Evolutionary conservation across 805 yeast species (phyloP).

Genomic region (Ogataea zsoltii): DNA sequence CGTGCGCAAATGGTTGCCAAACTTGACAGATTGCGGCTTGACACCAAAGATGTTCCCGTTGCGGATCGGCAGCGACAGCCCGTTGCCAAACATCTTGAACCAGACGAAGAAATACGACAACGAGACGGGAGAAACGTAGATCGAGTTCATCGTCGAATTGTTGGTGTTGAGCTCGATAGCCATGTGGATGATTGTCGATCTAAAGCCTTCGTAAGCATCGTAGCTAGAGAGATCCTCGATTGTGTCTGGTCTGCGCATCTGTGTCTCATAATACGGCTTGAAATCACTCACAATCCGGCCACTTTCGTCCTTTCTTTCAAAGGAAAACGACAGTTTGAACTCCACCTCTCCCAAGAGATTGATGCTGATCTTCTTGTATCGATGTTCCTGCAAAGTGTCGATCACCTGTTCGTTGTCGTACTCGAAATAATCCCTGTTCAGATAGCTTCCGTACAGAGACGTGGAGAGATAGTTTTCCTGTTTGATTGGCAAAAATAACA

Average conservation of each 20-base stretch:
- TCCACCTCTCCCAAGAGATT: conserved; percentile 60
- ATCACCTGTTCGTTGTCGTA: conserved; percentile 9
- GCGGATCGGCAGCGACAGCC: conserved; percentile 72
- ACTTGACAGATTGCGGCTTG: conserved; percentile 56
- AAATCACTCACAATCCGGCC: conserved; percentile 43
- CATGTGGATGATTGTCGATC: conserved; percentile 78
- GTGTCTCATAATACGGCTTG: conserved; percentile 57
- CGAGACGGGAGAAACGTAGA: conserved; percentile 71
- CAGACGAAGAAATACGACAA: conserved; percentile 68
- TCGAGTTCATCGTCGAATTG: conserved; percentile 52
- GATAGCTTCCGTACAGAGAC: conserved; percentile 28
- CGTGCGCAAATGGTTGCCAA: conserved; percentile 71
- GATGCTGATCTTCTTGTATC: conserved; percentile 55
- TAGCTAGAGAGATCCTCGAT: conserved; percentile 49
- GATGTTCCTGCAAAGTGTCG: conserved; percentile 13
- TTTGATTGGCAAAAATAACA: conserved; percentile 48
- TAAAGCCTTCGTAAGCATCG: conserved; percentile 77
- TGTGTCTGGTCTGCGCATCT: conserved; percentile 53
- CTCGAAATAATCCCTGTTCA: conserved; percentile 19
- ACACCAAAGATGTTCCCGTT: conserved; percentile 70
- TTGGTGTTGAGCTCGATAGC: conserved; percentile 46
- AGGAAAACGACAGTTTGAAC: conserved; percentile 57
- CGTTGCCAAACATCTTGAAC: conserved; percentile 84
- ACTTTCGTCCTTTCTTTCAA: conserved; percentile 45
- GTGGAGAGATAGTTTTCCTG: conserved; percentile 14